These are phyloP conservation scores for Solanum tarapatanum DNA, from an alignment of 257 asterid species.

Conservation along the genomic window DNA sequence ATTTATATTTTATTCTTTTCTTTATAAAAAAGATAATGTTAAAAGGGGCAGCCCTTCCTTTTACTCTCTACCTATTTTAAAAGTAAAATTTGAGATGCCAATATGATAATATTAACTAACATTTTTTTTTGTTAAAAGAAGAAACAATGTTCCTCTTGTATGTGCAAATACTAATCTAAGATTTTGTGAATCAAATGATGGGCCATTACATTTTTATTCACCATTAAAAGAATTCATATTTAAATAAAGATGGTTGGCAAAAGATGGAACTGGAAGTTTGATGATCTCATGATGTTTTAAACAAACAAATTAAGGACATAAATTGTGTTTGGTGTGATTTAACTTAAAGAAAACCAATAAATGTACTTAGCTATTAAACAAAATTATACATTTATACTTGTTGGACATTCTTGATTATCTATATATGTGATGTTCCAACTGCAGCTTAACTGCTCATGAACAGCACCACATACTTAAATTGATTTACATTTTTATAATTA, in stretches of 20 bases:
- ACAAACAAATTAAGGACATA: neutral
- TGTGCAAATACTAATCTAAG: neutral
- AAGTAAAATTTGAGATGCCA: neutral
- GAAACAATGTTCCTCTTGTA: neutral
- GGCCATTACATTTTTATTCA: neutral
- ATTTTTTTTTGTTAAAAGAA: neutral
- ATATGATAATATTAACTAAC: neutral
- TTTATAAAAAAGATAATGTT: neutral
- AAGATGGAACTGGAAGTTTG: neutral
- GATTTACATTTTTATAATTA: neutral
- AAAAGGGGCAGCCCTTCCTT: neutral
- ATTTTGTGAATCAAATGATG: slow-evolving; percentile 1
- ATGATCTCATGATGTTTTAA: neutral
- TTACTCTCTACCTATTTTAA: neutral
- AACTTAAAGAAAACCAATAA: neutral
- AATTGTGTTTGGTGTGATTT: neutral
- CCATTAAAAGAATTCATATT: neutral
- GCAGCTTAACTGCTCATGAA: neutral
- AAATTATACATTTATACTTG: neutral
- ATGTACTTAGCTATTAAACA: neutral
- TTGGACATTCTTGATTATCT: neutral
- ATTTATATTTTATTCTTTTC: neutral
- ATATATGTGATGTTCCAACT: neutral
- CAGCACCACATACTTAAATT: neutral
- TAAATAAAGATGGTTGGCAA: neutral